Conservation (phyloP, 139 green algal genomes). For the Coccomyxa sp. region DNA sequence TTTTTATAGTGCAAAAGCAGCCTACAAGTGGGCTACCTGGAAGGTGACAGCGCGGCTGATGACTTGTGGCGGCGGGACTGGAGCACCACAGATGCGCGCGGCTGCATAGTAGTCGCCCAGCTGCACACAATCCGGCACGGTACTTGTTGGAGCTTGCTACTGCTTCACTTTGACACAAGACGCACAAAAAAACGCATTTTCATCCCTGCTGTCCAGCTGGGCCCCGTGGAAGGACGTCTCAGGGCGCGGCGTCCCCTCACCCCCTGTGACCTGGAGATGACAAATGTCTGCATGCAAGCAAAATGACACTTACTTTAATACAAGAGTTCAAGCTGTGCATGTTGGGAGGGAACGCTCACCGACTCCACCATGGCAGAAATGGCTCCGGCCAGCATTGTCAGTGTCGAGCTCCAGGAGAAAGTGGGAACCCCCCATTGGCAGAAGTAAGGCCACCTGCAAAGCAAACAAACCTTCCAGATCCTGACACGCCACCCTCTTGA, state of each 20-base stretch:
- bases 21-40: slow-evolving; percentile 12
- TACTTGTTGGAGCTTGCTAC: no score
- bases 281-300: no score
- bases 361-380: slow-evolving; percentile 60
- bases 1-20: no score
- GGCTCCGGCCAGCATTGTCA: slow-evolving; percentile 55
- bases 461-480: background rate
- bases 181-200: no score
- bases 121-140: slow-evolving; percentile 4
- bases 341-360: slow-evolving; percentile 18
- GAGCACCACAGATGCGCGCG: slow-evolving; percentile 35
- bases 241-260: no score
- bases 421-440: slow-evolving; percentile 52
- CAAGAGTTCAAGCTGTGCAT: no score
- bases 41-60: slow-evolving; percentile 45
- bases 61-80: slow-evolving; percentile 45
- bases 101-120: slow-evolving; percentile 55
- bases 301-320: no score
- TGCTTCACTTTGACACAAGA: no score
- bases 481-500: background rate
- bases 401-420: slow-evolving; percentile 32
- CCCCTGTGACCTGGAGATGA: no score
- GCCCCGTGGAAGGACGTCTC: no score
- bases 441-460: background rate
- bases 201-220: no score